A percentile compares a stretch with the other conserved stretches of the same genome.
These are phyloP conservation scores for Xylariaceae sp. DNA, from an alignment of 2,329 filamentous ascomycete species.

Conservation along the genomic window DNA sequence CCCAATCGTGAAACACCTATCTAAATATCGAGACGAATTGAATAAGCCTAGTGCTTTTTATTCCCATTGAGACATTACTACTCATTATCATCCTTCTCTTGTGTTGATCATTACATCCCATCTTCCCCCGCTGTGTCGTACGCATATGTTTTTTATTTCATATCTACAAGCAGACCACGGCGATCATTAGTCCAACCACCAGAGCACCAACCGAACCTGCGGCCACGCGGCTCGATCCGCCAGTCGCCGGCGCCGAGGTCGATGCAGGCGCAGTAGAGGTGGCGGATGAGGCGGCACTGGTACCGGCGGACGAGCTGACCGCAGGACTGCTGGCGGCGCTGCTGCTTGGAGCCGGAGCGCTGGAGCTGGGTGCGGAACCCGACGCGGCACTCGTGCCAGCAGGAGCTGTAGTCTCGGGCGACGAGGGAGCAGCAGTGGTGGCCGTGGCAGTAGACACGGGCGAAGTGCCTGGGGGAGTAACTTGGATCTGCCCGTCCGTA, in stretches of 20 bases:
- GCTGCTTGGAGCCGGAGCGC: conserved; percentile 10
- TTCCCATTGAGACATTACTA: background rate
- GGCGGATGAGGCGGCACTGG: conserved; percentile 10
- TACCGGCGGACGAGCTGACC: conserved; percentile 7
- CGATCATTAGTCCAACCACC: conserved; percentile 28
- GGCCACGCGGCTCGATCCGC: conserved; percentile 26
- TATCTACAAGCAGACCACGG: conserved; percentile 32
- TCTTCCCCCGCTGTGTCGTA: too few species aligned
- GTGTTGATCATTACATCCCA: background rate
- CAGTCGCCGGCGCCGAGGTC: conserved; percentile 24
- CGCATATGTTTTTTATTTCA: background rate
- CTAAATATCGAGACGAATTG: background rate
- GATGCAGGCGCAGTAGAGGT: conserved; percentile 11
- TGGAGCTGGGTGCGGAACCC: conserved; percentile 12
- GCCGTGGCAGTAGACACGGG: conserved; percentile 12
- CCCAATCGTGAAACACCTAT: too few species aligned
- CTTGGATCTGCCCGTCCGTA: conserved; percentile 46
- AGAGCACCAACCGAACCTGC: conserved; percentile 31
- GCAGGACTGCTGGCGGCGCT: conserved; percentile 11
- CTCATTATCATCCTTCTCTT: background rate
- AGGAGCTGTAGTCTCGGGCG: conserved; percentile 19
- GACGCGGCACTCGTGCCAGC: conserved; percentile 16
- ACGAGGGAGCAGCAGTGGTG: conserved; percentile 13
- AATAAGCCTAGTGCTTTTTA: background rate
- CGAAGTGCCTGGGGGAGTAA: conserved; percentile 29